Conservation (phyloP, 352 stramenopile species). For the Aphanomyces stellatus region DNA sequence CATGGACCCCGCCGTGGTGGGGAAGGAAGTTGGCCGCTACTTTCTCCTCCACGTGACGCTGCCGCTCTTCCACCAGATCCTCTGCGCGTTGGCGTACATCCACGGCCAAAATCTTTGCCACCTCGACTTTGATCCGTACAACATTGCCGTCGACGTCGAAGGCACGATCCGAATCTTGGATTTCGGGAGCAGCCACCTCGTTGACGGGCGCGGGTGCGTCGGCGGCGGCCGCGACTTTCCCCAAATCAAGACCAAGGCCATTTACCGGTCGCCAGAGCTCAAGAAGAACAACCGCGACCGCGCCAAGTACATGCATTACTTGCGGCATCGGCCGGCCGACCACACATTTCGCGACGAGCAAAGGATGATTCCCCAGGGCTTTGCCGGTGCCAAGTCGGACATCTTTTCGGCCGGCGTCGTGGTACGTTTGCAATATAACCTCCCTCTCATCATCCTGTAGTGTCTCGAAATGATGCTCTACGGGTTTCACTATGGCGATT, state of each 20-base stretch:
- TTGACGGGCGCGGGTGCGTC: slow-evolving; percentile 54
- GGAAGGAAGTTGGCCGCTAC: slow-evolving; percentile 36
- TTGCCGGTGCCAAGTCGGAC: slow-evolving; percentile 61
- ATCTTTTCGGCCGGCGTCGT: slow-evolving; percentile 76
- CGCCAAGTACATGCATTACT: slow-evolving; percentile 19
- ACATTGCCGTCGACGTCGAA: slow-evolving; percentile 62
- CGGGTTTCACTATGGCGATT: slow-evolving; percentile 70
- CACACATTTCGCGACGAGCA: not conserved
- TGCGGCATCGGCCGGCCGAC: not conserved
- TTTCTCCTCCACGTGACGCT: slow-evolving; percentile 70
- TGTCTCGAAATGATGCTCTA: slow-evolving; percentile 23
- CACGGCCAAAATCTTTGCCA: slow-evolving; percentile 71
- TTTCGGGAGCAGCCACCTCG: slow-evolving; percentile 65
- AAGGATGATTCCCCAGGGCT: slow-evolving; percentile 32
- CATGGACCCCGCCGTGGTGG: slow-evolving; percentile 14
- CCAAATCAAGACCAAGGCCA: slow-evolving; percentile 76
- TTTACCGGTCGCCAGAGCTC: slow-evolving; percentile 73
- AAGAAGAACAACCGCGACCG: slow-evolving; percentile 45
- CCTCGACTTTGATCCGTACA: slow-evolving; percentile 80
- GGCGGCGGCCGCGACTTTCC: slow-evolving; percentile 37
- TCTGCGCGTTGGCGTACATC: slow-evolving; percentile 64
- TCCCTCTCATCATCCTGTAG: too few relatives aligned
- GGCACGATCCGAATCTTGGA: slow-evolving; percentile 61
- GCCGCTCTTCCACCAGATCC: slow-evolving; percentile 55
- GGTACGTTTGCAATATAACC: slow-evolving; percentile 42